These are phyloP conservation scores for Trichoderma atroviride DNA, from an alignment of 2,329 filamentous ascomycete species.

Conservation along the genomic window DNA sequence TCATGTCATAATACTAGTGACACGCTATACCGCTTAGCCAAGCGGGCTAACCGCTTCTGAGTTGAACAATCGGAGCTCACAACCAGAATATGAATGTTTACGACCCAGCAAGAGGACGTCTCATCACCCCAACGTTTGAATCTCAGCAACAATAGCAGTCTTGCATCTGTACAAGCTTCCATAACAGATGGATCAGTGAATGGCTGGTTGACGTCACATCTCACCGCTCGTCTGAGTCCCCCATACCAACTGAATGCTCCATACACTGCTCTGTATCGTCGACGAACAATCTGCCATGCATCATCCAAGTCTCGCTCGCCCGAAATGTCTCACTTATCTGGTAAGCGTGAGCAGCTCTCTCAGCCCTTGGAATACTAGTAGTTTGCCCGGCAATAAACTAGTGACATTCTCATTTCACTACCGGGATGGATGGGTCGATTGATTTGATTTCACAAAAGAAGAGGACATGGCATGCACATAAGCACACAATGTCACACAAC, in stretches of 20 bases:
- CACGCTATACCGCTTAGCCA: constrained; percentile 27
- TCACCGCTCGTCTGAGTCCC: neutral
- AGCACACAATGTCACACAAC: constrained; percentile 16
- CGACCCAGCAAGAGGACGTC: neutral
- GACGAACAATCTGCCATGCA: neutral
- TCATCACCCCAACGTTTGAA: neutral
- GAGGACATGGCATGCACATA: neutral
- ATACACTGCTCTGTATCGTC: neutral
- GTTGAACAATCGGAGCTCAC: neutral
- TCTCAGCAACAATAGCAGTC: neutral
- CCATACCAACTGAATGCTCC: neutral
- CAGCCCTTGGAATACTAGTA: neutral
- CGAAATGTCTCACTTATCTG: neutral
- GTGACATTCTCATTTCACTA: neutral
- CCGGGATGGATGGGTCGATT: too few relatives aligned
- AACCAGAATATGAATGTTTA: neutral
- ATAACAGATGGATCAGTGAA: neutral
- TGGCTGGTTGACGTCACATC: neutral
- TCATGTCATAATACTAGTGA: constrained; percentile 24
- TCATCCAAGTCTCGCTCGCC: constrained; percentile 1
- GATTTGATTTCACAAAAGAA: neutral
- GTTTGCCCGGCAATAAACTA: neutral
- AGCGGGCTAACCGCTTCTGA: constrained; percentile 13
- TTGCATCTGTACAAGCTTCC: neutral
- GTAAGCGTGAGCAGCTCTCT: neutral